Evolutionary conservation across 805 yeast genomes (phyloP).

Genomic region (Candida insectorum): DNA sequence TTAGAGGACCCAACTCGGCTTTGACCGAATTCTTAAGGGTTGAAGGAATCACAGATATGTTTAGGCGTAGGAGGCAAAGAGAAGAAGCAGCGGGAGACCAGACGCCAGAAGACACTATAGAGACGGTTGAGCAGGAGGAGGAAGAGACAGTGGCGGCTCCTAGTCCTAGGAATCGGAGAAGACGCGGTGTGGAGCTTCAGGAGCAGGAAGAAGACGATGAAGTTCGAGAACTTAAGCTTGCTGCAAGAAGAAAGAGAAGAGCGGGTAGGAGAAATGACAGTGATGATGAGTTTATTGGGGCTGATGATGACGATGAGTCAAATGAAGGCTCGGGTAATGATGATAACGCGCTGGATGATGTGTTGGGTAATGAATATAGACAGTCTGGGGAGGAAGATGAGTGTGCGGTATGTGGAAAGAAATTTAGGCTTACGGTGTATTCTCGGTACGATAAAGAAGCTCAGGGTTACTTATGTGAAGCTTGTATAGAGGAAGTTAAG

Average conservation of each 20-base stretch:
- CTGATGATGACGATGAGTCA: constrained; percentile 33
- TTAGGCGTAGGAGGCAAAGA: constrained; percentile 40
- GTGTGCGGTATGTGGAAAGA: constrained; percentile 61
- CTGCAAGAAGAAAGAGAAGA: constrained; percentile 26
- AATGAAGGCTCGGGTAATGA: constrained; percentile 27
- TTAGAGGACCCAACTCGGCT: constrained; percentile 77
- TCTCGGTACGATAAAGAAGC: constrained; percentile 50
- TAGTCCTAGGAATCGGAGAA: too few species aligned
- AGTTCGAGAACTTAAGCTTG: constrained; percentile 13
- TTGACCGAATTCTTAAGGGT: constrained; percentile 82
- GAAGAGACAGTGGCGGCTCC: too few species aligned
- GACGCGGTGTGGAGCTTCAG: too few species aligned
- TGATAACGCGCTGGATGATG: constrained; percentile 22
- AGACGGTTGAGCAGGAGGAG: constrained; percentile 1
- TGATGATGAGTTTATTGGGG: constrained; percentile 15
- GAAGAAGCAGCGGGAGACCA: constrained; percentile 7
- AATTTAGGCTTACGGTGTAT: constrained; percentile 63
- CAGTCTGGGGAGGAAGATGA: constrained; percentile 51
- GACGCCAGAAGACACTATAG: too few species aligned
- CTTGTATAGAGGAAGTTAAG: constrained; percentile 46
- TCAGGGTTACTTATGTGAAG: constrained; percentile 66
- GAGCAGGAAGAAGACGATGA: background rate
- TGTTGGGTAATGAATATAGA: constrained; percentile 17
- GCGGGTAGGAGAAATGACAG: constrained; percentile 31
- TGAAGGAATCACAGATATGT: constrained; percentile 85